Percentiles rank a stretch among this genome's conserved stretches.
These are phyloP conservation scores for Macrophomina tecta DNA, from an alignment of 2,329 filamentous ascomycete genomes.

Conservation along the genomic window DNA sequence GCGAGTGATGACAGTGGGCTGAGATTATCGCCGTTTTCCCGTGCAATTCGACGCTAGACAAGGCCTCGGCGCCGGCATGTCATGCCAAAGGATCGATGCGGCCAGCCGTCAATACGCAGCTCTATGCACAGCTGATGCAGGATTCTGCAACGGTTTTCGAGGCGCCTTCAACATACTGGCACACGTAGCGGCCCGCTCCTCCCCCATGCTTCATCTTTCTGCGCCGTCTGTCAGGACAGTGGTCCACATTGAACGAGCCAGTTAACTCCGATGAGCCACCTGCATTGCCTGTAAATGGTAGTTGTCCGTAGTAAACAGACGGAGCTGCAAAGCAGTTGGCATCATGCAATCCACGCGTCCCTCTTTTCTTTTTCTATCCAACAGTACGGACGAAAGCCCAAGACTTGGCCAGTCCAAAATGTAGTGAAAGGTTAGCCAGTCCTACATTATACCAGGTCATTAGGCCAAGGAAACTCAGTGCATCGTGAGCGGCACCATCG, in stretches of 20 bases:
- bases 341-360: neutral
- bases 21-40: neutral
- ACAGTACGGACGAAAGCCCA: neutral
- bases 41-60: too few relatives aligned
- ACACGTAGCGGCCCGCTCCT: neutral
- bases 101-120: neutral
- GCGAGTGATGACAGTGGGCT: too few relatives aligned
- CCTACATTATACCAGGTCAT: too few relatives aligned
- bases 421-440: too few relatives aligned
- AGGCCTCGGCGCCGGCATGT: too few relatives aligned
- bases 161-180: neutral
- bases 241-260: neutral
- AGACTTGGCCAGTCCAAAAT: too few relatives aligned
- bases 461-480: neutral
- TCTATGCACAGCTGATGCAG: slow-evolving; percentile 1
- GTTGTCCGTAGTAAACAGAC: neutral
- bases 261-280: neutral
- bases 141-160: slow-evolving; percentile 17
- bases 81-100: neutral
- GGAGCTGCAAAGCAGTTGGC: neutral
- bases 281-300: neutral
- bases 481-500: neutral
- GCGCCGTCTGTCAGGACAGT: slow-evolving; percentile 1
- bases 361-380: neutral
- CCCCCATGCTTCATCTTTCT: neutral